Evolutionary conservation across 1,284 basidiomycete species (phyloP).

Genomic region (Pseudozyma pruni): DNA sequence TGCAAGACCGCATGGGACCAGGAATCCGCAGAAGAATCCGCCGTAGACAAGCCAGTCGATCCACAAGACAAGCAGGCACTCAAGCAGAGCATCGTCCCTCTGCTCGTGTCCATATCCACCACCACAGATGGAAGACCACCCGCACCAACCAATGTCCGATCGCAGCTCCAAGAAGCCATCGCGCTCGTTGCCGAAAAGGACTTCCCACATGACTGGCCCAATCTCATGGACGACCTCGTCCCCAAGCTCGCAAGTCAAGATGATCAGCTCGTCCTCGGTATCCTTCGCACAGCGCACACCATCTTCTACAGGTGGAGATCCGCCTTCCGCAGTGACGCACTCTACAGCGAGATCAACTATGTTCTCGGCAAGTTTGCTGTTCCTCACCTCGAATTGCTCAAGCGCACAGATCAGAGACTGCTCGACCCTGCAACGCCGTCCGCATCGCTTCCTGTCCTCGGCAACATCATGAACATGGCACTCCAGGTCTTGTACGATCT

Average conservation of each 20-base stretch:
- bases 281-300: conserved; percentile 92
- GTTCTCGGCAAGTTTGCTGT: conserved; percentile 85
- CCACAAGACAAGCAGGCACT: conserved; percentile 75
- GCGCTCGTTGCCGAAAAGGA: conserved; percentile 61
- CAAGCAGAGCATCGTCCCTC: conserved; percentile 78
- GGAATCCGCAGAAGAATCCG: conserved; percentile 48
- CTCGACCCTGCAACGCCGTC: conserved; percentile 68
- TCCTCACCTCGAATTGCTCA: conserved; percentile 78
- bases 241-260: conserved; percentile 80
- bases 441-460: conserved; percentile 65
- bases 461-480: conserved; percentile 72
- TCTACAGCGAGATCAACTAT: conserved; percentile 92
- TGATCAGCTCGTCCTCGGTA: conserved; percentile 86
- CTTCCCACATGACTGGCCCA: conserved; percentile 62
- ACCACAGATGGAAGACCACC: conserved; percentile 32
- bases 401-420: conserved; percentile 56
- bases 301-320: conserved; percentile 94
- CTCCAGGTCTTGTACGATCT: conserved; percentile 93
- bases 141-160: conserved; percentile 53
- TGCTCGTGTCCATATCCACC: conserved; percentile 78
- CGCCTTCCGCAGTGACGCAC: conserved; percentile 84
- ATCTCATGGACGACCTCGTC: conserved; percentile 61
- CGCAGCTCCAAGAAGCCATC: conserved; percentile 62
- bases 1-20: conserved; percentile 63
- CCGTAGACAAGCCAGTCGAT: conserved; percentile 9